Conservation (phyloP, 768 basidiomycete species). For the Chalciporus piperatus region DNA sequence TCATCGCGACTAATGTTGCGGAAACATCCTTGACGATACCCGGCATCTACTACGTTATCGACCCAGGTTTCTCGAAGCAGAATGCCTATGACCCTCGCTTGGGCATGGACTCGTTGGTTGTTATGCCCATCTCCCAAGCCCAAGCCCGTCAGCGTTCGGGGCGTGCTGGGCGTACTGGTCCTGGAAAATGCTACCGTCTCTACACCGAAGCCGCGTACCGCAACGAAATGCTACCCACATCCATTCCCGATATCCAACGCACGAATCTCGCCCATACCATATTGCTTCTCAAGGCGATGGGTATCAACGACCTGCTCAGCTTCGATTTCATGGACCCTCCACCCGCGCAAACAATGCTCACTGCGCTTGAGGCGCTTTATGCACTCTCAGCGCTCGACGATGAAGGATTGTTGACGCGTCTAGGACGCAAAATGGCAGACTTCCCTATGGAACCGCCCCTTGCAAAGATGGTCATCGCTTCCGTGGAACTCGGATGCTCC, state of each 20-base stretch:
- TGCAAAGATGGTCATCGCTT: conserved; percentile 98
- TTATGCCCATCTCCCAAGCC: conserved; percentile 98
- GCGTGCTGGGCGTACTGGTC: conserved; percentile 96
- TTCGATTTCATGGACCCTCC: conserved; percentile 99
- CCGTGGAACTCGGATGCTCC: conserved; percentile 95
- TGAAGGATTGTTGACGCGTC: conserved; percentile 89
- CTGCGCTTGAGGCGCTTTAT: conserved; percentile 91
- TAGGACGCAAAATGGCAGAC: conserved; percentile 99
- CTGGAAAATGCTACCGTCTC: conserved; percentile 96
- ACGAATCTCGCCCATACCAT: conserved; percentile 92
- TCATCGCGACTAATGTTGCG: conserved; percentile 99
- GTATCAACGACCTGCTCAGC: conserved; percentile 93
- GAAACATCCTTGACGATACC: conserved; percentile 98
- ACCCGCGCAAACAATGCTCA: conserved; percentile 94
- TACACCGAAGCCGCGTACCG: conserved; percentile 98
- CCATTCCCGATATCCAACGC: conserved; percentile 97
- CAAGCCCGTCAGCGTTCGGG: conserved; percentile 95
- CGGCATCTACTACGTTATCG: conserved; percentile 98
- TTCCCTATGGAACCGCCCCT: conserved; percentile 97
- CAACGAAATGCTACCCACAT: conserved; percentile 97
- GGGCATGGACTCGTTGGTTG: conserved; percentile 98
- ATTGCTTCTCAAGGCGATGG: conserved; percentile 97
- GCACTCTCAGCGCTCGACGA: conserved; percentile 95
- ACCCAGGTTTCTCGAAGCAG: conserved; percentile 98
- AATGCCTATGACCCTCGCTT: conserved; percentile 96